Evolutionary conservation across 2,329 filamentous ascomycete genomes (phyloP), one percentile per base, ranked within the genome.

Genomic region (Elsinoe fawcettii): DNA sequence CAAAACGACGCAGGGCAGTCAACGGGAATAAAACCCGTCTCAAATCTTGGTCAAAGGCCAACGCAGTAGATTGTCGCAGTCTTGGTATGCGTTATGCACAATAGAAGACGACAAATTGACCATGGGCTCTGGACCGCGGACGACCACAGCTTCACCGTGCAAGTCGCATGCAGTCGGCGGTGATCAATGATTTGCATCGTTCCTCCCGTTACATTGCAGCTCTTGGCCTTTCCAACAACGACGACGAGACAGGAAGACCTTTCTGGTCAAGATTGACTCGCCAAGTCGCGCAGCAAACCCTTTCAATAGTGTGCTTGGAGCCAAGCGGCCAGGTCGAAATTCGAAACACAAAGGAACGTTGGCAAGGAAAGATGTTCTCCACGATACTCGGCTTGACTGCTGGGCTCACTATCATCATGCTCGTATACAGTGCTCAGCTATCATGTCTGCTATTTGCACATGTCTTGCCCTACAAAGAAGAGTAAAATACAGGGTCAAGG

Each of bases 231-330:
- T 37, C 14, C 34, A n/a, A 37, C 9, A 37, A 23, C 20, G 22
- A 46, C 11, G 41, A 46, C 41, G 23, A 46, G 41, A 46, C 41
- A 25, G 41, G 41, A 5, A 23, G 25, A 9, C 9, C 9, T 14
- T n/a, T 37, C 11, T 37, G 34, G 34, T 25, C 41, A 25, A 44
- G 41, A 44, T 37, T 44, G 41, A 44, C 18, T 3, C 25, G 46
- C 46, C 46, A 51, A 51, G 46, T 51, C 32, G 46, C 23, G 46
- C 46, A 51, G 23, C 46, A 51, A 30, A 30, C 30, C 46, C 46
- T 32, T 32, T 44, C 41, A 16, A 44, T 44, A 44, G 41, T 44
- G 41, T 44, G 41, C 41, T 44, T 44, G 41, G 41, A 51, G 46
- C 46, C 46, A 51, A 51, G 46, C 23, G 41, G 16, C 41, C 41